Conservation (phyloP, 2,329 filamentous ascomycete genomes). For the Fusarium pseudoanthophilum region DNA sequence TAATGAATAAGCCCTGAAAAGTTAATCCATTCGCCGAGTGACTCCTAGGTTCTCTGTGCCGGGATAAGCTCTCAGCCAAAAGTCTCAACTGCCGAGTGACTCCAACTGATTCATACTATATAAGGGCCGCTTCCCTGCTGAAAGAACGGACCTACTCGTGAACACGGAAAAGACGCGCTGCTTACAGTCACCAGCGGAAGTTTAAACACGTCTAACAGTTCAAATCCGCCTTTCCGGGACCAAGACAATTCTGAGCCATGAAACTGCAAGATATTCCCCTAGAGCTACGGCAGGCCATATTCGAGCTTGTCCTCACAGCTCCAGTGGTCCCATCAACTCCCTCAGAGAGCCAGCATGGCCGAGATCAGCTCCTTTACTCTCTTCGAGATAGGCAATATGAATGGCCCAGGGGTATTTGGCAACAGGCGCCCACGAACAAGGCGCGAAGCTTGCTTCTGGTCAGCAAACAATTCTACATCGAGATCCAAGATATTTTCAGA, state of each 20-base stretch:
- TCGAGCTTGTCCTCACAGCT: background rate
- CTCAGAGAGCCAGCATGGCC: background rate
- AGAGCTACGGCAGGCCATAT: background rate
- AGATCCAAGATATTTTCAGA: background rate
- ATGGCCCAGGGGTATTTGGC: background rate
- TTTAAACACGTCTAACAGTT: background rate
- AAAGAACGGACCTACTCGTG: background rate
- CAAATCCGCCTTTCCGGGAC: background rate
- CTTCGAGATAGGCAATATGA: too few relatives aligned
- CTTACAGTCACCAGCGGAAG: background rate
- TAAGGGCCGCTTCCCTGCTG: background rate
- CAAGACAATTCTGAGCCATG: background rate
- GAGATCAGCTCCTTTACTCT: background rate
- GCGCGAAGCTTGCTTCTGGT: background rate
- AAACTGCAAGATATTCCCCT: background rate
- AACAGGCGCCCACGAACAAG: background rate
- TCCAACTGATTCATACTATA: background rate
- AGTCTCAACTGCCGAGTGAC: background rate
- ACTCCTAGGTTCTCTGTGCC: background rate
- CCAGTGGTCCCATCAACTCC: background rate
- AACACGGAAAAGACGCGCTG: background rate
- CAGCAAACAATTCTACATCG: background rate
- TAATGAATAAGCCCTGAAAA: background rate
- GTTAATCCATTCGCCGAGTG: background rate
- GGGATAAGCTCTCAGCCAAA: too few relatives aligned